Conservation (phyloP, 352 stramenopile species). For the Aphanomyces astaci region DNA sequence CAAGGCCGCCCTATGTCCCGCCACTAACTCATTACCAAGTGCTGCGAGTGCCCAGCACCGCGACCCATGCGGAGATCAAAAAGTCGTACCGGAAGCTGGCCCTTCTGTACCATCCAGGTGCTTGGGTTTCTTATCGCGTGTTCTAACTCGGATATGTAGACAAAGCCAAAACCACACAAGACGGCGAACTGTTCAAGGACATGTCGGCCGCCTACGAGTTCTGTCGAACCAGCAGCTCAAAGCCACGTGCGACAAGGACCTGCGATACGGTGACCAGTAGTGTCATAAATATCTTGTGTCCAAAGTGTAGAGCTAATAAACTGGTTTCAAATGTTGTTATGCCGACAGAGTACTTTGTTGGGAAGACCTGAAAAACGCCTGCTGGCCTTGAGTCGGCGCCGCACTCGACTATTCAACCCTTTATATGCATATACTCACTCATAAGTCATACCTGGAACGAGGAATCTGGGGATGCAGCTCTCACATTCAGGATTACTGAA, state of each 20-base stretch:
- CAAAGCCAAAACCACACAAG: conserved; percentile 53
- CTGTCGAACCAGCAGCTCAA: conserved; percentile 52
- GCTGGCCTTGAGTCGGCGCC: conserved; percentile 84
- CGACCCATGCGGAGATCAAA: conserved; percentile 69
- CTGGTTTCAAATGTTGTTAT: too few relatives aligned
- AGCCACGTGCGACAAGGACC: conserved; percentile 63
- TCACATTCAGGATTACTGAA: too few relatives aligned
- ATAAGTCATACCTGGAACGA: too few relatives aligned
- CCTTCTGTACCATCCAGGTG: conserved; percentile 80
- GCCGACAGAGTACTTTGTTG: background rate
- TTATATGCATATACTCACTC: too few relatives aligned
- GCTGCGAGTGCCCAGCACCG: conserved; percentile 46
- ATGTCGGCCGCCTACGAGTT: conserved; percentile 80
- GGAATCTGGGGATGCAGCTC: too few relatives aligned
- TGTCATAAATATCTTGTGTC: too few relatives aligned
- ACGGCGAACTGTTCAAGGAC: conserved; percentile 74
- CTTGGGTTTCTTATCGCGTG: conserved; percentile 4
- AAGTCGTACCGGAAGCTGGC: conserved; percentile 87
- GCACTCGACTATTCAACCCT: too few relatives aligned
- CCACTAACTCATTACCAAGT: conserved; percentile 70
- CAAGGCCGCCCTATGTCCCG: background rate
- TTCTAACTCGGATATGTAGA: conserved; percentile 30
- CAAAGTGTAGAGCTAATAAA: too few relatives aligned
- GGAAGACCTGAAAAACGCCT: conserved; percentile 73
- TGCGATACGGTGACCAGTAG: conserved; percentile 49